phyloP scores from a whole-genome alignment of 2,329 filamentous ascomycete genomes.

The Gnomoniopsis smithogilvyi region DNA sequence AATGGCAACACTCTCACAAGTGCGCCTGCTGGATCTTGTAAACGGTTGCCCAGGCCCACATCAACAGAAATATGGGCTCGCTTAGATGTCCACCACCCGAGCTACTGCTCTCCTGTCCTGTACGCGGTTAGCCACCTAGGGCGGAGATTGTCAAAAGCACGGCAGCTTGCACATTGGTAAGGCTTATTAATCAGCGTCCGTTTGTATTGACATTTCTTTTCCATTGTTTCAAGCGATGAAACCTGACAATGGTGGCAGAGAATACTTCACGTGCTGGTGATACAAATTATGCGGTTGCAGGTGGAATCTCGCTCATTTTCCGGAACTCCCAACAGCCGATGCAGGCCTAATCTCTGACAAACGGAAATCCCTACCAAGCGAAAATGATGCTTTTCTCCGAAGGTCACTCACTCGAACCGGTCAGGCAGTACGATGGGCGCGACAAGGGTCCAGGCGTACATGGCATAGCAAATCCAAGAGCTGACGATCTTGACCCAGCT shows the following conservation, averaged over 20 bases:
- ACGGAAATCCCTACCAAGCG: conserved; percentile 35
- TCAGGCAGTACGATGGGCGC: conserved; percentile 85
- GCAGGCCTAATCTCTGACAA: conserved; percentile 6
- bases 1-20: not conserved
- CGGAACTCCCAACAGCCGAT: not conserved
- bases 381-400: conserved; percentile 22
- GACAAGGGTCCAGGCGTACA: conserved; percentile 90
- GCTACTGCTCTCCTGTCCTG: not conserved
- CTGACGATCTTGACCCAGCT: conserved; percentile 99
- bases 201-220: conserved; percentile 3
- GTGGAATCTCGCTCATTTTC: not conserved
- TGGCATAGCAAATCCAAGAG: conserved; percentile 91
- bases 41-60: conserved; percentile 2
- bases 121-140: conserved; percentile 2
- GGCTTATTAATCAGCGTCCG: not conserved
- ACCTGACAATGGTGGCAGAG: not conserved
- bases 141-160: not conserved
- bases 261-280: not conserved
- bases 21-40: conserved; percentile 10
- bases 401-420: conserved; percentile 62
- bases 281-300: conserved; percentile 1
- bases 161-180: conserved; percentile 6
- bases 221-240: not conserved
- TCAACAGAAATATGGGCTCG: not conserved
- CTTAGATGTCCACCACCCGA: conserved; percentile 1